Percentiles rank a stretch among this genome's conserved stretches.
Evolutionary conservation across 352 stramenopile species (phyloP).

Genomic region (Stephanocyclus meneghinianus): DNA sequence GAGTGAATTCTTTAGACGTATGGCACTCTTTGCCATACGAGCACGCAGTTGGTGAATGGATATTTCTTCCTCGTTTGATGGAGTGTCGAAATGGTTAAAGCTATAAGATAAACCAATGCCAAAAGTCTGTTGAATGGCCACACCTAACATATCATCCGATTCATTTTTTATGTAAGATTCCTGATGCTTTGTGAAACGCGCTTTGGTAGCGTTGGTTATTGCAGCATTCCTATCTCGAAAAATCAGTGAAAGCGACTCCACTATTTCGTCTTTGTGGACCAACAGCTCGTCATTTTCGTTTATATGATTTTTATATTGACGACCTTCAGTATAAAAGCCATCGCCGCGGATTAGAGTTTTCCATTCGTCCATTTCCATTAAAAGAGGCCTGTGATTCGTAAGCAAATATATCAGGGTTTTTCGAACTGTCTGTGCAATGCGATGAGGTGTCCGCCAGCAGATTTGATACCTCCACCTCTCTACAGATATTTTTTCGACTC

Average conservation of each 20-base stretch:
- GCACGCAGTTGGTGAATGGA: constrained; percentile 66
- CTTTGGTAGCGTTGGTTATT: constrained; percentile 57
- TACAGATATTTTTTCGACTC: constrained; percentile 11
- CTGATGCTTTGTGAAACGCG: constrained; percentile 58
- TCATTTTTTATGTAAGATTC: constrained; percentile 57
- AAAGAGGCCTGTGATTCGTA: constrained; percentile 47
- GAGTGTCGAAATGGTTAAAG: constrained; percentile 63
- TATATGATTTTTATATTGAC: constrained; percentile 11
- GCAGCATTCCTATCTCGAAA: constrained; percentile 47
- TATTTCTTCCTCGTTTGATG: constrained; percentile 40
- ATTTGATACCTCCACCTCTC: constrained; percentile 60
- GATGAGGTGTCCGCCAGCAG: constrained; percentile 56
- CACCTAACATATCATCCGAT: constrained; percentile 74
- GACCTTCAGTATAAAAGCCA: constrained; percentile 51
- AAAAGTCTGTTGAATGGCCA: constrained; percentile 73
- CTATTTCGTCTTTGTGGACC: constrained; percentile 31
- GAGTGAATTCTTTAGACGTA: constrained; percentile 56
- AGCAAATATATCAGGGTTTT: constrained; percentile 39
- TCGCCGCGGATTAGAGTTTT: constrained; percentile 30
- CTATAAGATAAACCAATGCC: constrained; percentile 72
- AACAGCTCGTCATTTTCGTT: constrained; percentile 20
- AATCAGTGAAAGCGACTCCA: constrained; percentile 51
- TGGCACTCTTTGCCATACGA: constrained; percentile 72
- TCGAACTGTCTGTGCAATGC: constrained; percentile 33
- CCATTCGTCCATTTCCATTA: constrained; percentile 47